Conservation (phyloP, 768 basidiomycete genomes). For the Boletus huronensis region DNA sequence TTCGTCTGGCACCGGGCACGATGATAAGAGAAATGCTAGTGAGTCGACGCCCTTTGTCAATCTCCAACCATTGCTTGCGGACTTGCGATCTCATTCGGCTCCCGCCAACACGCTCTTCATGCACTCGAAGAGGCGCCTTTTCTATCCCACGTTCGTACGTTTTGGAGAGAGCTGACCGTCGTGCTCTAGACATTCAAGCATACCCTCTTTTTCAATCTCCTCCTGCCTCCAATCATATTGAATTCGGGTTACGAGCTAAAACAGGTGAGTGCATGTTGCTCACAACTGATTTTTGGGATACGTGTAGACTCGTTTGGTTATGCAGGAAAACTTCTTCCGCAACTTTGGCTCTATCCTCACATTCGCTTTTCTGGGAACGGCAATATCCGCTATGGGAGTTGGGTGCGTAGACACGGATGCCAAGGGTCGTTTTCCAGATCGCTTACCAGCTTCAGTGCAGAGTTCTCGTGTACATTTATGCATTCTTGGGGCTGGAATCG, state of each 20-base stretch:
- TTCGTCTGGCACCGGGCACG: slow-evolving; percentile 86
- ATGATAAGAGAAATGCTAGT: slow-evolving; percentile 98
- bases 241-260: slow-evolving; percentile 98
- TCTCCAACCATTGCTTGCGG: neutral
- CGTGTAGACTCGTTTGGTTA: neutral
- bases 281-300: neutral
- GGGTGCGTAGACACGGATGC: slow-evolving; percentile 56
- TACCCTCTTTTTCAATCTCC: slow-evolving; percentile 94
- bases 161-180: slow-evolving; percentile 10
- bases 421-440: neutral
- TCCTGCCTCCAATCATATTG: slow-evolving; percentile 97
- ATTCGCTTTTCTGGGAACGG: slow-evolving; percentile 93
- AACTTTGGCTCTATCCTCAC: slow-evolving; percentile 96
- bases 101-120: neutral
- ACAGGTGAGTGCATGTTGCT: slow-evolving; percentile 53
- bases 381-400: slow-evolving; percentile 93
- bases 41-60: slow-evolving; percentile 36
- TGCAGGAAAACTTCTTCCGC: slow-evolving; percentile 95
- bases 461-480: slow-evolving; percentile 91
- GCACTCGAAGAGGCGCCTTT: neutral
- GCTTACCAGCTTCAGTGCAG: slow-evolving; percentile 60
- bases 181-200: slow-evolving; percentile 82
- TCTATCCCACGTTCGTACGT: neutral
- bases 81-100: neutral
- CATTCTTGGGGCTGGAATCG: slow-evolving; percentile 87